Evolutionary conservation across 2,329 filamentous ascomycete species (phyloP).

Genomic region (Bipolaris victoriae): DNA sequence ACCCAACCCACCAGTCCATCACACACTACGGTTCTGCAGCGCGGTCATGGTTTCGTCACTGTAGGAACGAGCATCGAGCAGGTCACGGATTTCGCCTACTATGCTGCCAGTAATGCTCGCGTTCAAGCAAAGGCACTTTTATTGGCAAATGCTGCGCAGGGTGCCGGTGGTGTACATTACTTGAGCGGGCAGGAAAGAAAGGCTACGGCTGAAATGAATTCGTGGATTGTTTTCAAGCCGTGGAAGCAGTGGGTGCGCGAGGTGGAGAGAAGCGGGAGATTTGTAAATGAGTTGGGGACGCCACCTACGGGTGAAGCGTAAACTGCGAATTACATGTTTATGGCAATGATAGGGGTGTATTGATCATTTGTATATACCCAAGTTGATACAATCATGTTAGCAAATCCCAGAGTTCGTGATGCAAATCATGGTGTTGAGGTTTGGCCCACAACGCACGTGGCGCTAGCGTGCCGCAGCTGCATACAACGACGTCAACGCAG

Average conservation of each 20-base stretch:
- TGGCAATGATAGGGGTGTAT: no score
- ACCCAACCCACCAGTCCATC: constrained; percentile 28
- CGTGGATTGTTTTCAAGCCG: constrained; percentile 42
- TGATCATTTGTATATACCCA: no score
- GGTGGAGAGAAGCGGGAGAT: constrained; percentile 39
- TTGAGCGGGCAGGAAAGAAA: constrained; percentile 41
- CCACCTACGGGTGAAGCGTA: constrained; percentile 7
- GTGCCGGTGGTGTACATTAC: constrained; percentile 32
- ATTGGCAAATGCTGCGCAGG: constrained; percentile 25
- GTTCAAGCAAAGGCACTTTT: constrained; percentile 46
- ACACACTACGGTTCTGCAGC: constrained; percentile 43
- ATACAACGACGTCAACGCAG: constrained; percentile 21
- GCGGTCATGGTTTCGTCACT: constrained; percentile 52
- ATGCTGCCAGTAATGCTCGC: constrained; percentile 42
- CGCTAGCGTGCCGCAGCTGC: constrained; percentile 20
- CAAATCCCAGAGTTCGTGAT: neutral
- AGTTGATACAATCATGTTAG: no score
- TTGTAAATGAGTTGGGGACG: constrained; percentile 41
- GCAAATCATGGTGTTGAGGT: constrained; percentile 5
- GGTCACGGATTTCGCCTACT: constrained; percentile 49
- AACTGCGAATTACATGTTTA: neutral
- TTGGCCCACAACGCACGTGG: constrained; percentile 20
- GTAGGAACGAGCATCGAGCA: constrained; percentile 44
- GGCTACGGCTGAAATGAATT: constrained; percentile 44
- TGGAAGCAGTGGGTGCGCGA: constrained; percentile 51